Percentiles rank a stretch among this genome's conserved stretches.
Conservation (phyloP, 331 rosid species). For the Quercus lobata region DNA sequence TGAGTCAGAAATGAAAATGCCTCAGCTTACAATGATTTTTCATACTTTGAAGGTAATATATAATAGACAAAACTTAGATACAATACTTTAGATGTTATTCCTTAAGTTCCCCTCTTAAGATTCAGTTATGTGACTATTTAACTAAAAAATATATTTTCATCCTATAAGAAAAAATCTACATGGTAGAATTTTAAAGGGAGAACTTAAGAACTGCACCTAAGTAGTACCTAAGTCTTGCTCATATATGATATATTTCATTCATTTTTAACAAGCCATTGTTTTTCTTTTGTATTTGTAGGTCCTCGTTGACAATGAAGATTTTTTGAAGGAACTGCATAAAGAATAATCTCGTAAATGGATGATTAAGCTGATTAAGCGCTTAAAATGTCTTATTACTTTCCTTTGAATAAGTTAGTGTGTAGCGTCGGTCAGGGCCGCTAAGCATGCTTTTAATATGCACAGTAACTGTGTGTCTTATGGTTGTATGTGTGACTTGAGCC, state of each 20-base stretch:
- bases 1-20: not conserved
- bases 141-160: no score
- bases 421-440: not conserved
- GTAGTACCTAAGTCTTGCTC: no score
- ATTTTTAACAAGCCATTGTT: not conserved
- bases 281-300: constrained; percentile 44
- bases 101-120: fast-evolving
- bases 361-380: not conserved
- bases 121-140: fast-evolving
- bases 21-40: not conserved
- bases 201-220: fast-evolving
- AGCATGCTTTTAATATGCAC: not conserved
- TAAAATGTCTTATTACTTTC: not conserved
- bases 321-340: constrained; percentile 66
- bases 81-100: fast-evolving
- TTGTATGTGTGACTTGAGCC: not conserved
- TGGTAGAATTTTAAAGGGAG: no score
- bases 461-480: not conserved
- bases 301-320: constrained; percentile 81
- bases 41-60: no score
- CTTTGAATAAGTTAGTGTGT: constrained; percentile 9
- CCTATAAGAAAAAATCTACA: no score
- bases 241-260: not conserved
- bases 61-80: no score
- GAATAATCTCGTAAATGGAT: not conserved